Percentiles rank a stretch among this genome's conserved stretches.
Evolutionary conservation across 495 filamentous ascomycete species (phyloP).

Genomic region (Xylaria telfairii): DNA sequence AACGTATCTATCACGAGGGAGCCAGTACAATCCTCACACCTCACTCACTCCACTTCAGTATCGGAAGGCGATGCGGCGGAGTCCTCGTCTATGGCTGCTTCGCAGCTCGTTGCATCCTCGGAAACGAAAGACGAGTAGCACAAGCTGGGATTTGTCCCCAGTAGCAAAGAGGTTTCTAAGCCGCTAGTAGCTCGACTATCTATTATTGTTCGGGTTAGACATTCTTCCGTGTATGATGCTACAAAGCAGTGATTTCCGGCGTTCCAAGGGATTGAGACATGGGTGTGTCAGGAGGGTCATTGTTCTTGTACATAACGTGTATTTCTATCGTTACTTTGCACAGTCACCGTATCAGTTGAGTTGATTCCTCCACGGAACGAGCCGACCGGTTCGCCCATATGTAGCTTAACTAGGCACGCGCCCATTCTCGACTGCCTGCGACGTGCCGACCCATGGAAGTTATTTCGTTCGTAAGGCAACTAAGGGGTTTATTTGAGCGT

Average conservation of each 20-base stretch:
- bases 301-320: conserved; percentile 1
- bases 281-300: neutral
- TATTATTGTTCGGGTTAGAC: neutral
- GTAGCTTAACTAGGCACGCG: neutral
- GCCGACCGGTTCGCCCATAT: neutral
- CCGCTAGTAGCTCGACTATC: neutral
- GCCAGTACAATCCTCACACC: conserved; percentile 46
- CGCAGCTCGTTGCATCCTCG: neutral
- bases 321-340: conserved; percentile 8
- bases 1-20: conserved; percentile 45
- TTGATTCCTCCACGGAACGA: neutral
- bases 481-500: neutral
- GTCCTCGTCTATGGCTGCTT: neutral
- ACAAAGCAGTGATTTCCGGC: neutral
- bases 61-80: conserved; percentile 34
- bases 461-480: neutral
- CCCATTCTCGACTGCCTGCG: neutral
- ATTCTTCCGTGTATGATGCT: neutral
- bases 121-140: conserved; percentile 23
- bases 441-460: neutral
- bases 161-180: conserved; percentile 1
- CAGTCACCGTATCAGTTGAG: neutral
- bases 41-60: conserved; percentile 43
- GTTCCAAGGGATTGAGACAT: neutral
- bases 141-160: neutral